These are phyloP conservation scores for Cenchrus fungigraminus DNA, from an alignment of 176 grass and related monocot species.

Conservation along the genomic window DNA sequence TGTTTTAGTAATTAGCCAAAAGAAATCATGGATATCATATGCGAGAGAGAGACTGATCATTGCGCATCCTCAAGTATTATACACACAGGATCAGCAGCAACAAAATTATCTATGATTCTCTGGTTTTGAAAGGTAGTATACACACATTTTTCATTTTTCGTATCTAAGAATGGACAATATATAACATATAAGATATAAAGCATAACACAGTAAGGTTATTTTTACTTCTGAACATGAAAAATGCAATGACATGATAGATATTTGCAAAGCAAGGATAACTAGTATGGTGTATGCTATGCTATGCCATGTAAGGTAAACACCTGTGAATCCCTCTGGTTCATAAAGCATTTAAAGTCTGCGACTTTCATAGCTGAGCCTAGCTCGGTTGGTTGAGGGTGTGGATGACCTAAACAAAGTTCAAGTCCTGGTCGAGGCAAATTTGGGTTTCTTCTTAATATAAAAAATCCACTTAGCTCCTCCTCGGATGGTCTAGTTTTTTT, in stretches of 20 bases:
- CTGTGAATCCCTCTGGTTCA: not conserved
- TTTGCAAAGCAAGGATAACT: not conserved
- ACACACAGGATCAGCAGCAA: not conserved
- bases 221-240: not conserved
- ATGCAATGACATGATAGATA: not conserved
- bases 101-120: not conserved
- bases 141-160: not conserved
- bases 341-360: not conserved
- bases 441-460: not conserved
- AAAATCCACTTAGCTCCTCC: not conserved
- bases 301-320: not conserved
- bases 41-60: not conserved
- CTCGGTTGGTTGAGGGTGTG: no score
- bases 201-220: not conserved
- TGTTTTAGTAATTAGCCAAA: slow-evolving; percentile 14
- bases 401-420: no score
- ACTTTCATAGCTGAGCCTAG: not conserved
- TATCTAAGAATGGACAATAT: not conserved
- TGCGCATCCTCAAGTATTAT: not conserved
- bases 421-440: no score
- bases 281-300: not conserved
- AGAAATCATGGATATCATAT: not conserved
- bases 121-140: not conserved
- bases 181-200: not conserved
- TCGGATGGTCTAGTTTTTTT: not conserved